Conservation (phyloP, 306 rosid species). For the Purshia tridentata region DNA sequence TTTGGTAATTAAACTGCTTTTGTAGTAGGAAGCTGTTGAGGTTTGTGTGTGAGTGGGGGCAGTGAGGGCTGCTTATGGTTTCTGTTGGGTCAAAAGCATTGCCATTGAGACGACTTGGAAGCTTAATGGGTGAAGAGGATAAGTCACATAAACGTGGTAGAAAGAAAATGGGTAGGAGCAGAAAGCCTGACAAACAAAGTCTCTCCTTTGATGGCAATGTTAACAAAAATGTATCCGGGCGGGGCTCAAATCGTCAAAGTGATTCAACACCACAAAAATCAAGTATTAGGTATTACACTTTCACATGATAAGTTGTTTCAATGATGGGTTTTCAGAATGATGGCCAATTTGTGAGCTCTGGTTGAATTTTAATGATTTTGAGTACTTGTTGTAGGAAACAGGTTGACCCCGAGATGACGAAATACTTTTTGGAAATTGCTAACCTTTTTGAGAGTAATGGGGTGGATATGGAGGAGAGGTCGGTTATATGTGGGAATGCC, state of each 20-base stretch:
- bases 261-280: constrained; percentile 32
- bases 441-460: constrained; percentile 62
- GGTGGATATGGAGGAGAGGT: constrained; percentile 68
- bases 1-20: background rate
- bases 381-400: constrained; percentile 57
- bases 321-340: background rate
- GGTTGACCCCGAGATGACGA: constrained; percentile 71
- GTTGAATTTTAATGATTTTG: constrained; percentile 11
- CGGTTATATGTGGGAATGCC: constrained; percentile 74
- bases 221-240: constrained; percentile 25
- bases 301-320: background rate
- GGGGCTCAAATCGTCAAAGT: constrained; percentile 18
- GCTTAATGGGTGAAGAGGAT: constrained; percentile 48
- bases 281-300: constrained; percentile 53
- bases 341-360: background rate
- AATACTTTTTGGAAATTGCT: constrained; percentile 74
- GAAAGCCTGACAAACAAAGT: constrained; percentile 39
- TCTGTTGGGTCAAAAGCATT: constrained; percentile 54
- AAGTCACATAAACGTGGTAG: constrained; percentile 25
- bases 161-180: constrained; percentile 40
- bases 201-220: constrained; percentile 28
- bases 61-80: constrained; percentile 35
- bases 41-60: background rate
- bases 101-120: constrained; percentile 29
- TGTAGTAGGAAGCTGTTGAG: constrained; percentile 4